Base-by-base conservation (phyloP, 2,329 filamentous ascomycete genomes). In the Trichoderma atroviride region DNA sequence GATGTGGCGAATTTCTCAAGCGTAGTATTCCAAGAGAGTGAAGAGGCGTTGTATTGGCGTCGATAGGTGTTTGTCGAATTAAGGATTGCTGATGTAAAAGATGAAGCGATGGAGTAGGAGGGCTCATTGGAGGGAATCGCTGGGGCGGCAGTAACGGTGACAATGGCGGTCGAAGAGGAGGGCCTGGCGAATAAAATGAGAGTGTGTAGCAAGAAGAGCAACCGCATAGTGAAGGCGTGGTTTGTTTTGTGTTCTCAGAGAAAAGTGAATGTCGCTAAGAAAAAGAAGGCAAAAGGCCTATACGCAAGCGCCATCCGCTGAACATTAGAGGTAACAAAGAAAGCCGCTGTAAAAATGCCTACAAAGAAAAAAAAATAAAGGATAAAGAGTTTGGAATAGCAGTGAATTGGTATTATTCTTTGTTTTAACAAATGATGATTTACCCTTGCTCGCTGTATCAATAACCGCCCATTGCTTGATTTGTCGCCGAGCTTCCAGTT, bases 51-150 rank as follows among this genome's bases (percentile, higher is more conserved):
- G 80, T 93, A 89, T 70, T 88, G 79, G 7, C 73, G 71, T 27
- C 91, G 88, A 80, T 90, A 92, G 59, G 82, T 78, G 78, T 94
- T 93, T 47, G 88, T 92, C 73, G 84, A 85, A 76, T 87, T 85
- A 65, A 94, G 84, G 29, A 92, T 79, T n/a, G 87, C 84, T 16
- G 81, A 81, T 2, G 79, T 81, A 78, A 88, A 87, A 64, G 77
- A 70, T 35, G 73, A 70, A 58, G 72, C 70, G 33, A 75, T 68
- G 35, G 72, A 75, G 72, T 75, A 80, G 47, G 75, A 73, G 11
- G 82, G 79, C 62, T 79, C 78, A 22, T 74, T 73, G 70, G 80
- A 81, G 24, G 80, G 79, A 22, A 79, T 77, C 7, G 76, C 52
- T 2, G 78, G 74, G 0, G 76, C 70, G 3, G 73, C 75, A 7